Evolutionary conservation across 2,329 filamentous ascomycete genomes (phyloP).

Genomic region (Hypoxylon sp.): DNA sequence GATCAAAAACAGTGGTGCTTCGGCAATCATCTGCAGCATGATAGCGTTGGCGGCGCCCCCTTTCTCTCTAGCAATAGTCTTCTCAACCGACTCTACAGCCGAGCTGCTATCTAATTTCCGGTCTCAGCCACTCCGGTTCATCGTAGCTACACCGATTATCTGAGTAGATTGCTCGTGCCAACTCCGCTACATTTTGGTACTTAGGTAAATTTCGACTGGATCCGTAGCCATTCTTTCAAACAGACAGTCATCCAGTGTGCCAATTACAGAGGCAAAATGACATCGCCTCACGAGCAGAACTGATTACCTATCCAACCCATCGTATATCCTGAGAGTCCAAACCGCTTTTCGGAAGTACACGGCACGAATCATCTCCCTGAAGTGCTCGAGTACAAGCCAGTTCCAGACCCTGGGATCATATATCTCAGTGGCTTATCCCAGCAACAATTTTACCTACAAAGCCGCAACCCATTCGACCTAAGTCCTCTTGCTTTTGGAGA

Average conservation of each 20-base stretch:
- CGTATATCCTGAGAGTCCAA: background rate
- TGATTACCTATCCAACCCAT: background rate
- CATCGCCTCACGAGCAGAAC: background rate
- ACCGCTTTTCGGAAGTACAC: constrained; percentile 1
- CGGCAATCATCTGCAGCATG: background rate
- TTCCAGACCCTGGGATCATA: background rate
- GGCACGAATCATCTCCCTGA: background rate
- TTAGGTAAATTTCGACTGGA: background rate
- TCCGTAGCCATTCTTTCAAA: too few species aligned
- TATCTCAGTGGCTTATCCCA: background rate
- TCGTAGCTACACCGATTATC: background rate
- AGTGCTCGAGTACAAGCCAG: constrained; percentile 1
- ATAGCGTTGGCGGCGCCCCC: background rate
- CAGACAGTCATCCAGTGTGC: background rate
- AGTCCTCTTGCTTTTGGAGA: constrained; percentile 8
- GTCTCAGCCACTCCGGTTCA: background rate
- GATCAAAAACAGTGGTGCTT: background rate
- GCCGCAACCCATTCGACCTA: constrained; percentile 11
- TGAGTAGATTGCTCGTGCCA: background rate
- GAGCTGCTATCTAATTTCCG: background rate
- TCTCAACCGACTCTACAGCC: background rate
- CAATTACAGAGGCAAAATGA: background rate
- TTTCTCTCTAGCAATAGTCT: background rate
- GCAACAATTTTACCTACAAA: background rate
- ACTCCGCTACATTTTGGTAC: background rate